Conservation (phyloP, 2,329 filamentous ascomycete species). For the Dactylonectria macrodidyma region DNA sequence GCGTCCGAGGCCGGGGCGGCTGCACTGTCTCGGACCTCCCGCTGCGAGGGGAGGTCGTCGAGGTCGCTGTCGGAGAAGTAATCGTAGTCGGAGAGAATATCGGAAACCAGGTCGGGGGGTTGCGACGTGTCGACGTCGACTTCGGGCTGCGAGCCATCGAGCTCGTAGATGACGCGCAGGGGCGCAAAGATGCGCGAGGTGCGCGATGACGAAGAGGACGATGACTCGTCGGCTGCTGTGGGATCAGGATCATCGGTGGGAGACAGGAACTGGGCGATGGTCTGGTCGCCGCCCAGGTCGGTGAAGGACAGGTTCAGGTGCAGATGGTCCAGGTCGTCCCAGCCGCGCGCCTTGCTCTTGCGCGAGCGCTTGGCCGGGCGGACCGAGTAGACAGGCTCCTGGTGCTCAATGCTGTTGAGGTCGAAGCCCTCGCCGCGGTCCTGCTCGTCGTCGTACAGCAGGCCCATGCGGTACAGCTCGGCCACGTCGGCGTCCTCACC, state of each 20-base stretch:
- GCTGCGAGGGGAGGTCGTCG: conserved; percentile 51
- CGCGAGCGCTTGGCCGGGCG: conserved; percentile 53
- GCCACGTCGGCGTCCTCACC: conserved; percentile 56
- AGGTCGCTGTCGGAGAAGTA: conserved; percentile 55
- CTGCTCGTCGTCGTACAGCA: conserved; percentile 61
- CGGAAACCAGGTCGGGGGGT: conserved; percentile 53
- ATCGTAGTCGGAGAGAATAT: conserved; percentile 55
- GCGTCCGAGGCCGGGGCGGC: conserved; percentile 50
- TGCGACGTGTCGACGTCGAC: conserved; percentile 55
- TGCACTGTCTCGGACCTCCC: conserved; percentile 49
- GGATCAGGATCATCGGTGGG: conserved; percentile 34
- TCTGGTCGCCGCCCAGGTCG: conserved; percentile 58
- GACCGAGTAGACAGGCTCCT: conserved; percentile 57
- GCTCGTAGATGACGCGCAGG: conserved; percentile 59
- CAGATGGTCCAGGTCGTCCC: conserved; percentile 46
- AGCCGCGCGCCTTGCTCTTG: conserved; percentile 43
- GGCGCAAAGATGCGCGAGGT: conserved; percentile 47
- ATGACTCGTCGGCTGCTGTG: conserved; percentile 33
- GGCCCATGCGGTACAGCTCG: conserved; percentile 60
- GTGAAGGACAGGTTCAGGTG: conserved; percentile 60
- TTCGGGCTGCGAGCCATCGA: conserved; percentile 51
- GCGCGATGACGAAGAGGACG: conserved; percentile 15
- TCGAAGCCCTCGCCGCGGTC: conserved; percentile 53
- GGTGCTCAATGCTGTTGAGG: conserved; percentile 57
- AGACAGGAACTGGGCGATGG: conserved; percentile 55